Conservation (phyloP, 2,329 filamentous ascomycete species). For the Geosmithia putterillii region DNA sequence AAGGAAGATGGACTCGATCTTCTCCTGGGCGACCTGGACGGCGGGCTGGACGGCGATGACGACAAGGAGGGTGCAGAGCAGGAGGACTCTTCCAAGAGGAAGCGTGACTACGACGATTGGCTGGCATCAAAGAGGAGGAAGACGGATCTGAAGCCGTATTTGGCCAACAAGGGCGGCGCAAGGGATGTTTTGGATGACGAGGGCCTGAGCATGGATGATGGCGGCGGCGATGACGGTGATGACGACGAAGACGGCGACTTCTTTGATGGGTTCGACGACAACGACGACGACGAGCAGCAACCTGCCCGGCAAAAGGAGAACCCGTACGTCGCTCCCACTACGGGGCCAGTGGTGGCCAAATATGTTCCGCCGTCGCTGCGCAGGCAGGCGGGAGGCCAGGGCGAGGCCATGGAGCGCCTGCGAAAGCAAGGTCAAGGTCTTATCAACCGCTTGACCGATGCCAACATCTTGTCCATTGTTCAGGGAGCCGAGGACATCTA, state of each 20-base stretch:
- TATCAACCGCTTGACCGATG: slow-evolving; percentile 85
- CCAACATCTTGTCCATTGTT: slow-evolving; percentile 76
- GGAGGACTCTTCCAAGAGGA: slow-evolving; percentile 49
- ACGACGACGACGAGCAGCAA: slow-evolving; percentile 9
- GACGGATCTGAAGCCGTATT: slow-evolving; percentile 11
- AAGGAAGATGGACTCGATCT: slow-evolving; percentile 75
- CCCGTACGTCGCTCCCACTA: slow-evolving; percentile 68
- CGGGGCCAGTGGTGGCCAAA: slow-evolving; percentile 42
- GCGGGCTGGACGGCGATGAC: background rate
- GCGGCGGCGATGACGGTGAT: slow-evolving; percentile 12
- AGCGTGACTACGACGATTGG: slow-evolving; percentile 47
- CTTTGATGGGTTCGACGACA: slow-evolving; percentile 26
- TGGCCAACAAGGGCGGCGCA: slow-evolving; percentile 13
- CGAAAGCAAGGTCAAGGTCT: slow-evolving; percentile 75
- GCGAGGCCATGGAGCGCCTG: slow-evolving; percentile 56
- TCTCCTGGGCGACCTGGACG: slow-evolving; percentile 52
- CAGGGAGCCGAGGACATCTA: slow-evolving; percentile 76
- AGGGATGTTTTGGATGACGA: slow-evolving; percentile 5
- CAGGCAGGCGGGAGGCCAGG: slow-evolving; percentile 47
- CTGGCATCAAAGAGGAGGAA: slow-evolving; percentile 44
- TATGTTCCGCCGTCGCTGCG: slow-evolving; percentile 84
- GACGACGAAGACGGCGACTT: slow-evolving; percentile 9
- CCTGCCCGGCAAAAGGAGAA: slow-evolving; percentile 60
- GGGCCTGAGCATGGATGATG: slow-evolving; percentile 6
- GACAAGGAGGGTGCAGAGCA: slow-evolving; percentile 33